Conservation (phyloP, 23 red algal genomes). For the Pyropia haitanensis region DNA sequence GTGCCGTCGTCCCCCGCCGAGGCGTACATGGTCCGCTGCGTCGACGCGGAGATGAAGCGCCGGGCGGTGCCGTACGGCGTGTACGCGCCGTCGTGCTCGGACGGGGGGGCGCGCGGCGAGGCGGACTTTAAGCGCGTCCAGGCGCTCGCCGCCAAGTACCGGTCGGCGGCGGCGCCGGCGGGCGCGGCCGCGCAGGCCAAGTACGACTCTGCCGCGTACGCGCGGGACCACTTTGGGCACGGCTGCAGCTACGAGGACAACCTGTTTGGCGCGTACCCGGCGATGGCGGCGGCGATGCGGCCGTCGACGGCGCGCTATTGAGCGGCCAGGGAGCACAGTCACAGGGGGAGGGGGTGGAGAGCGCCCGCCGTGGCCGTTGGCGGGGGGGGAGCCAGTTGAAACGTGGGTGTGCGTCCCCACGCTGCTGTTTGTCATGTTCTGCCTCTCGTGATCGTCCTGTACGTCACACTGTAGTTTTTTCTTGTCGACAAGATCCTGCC, state of each 20-base stretch:
- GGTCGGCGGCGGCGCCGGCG: conserved; percentile 3
- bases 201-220: conserved; percentile 21
- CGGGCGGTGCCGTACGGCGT: conserved; percentile 18
- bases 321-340: too few species aligned
- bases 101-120: conserved; percentile 18
- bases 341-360: too few species aligned
- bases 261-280: conserved; percentile 28
- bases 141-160: conserved; percentile 19
- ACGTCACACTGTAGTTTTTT: too few species aligned
- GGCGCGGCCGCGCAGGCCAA: conserved; percentile 8
- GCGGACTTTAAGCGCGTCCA: conserved; percentile 30
- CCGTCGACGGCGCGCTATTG: too few species aligned
- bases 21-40: conserved; percentile 40
- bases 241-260: conserved; percentile 44
- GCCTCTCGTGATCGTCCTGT: too few species aligned
- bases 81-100: conserved; percentile 30
- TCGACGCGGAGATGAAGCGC: conserved; percentile 17
- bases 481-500: too few species aligned
- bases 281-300: conserved; percentile 34
- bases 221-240: conserved; percentile 25
- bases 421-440: too few species aligned
- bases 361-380: too few species aligned
- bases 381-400: too few species aligned
- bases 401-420: too few species aligned
- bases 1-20: background rate